Conservation (phyloP, 345 rosid genomes). For the Viola odorata region DNA sequence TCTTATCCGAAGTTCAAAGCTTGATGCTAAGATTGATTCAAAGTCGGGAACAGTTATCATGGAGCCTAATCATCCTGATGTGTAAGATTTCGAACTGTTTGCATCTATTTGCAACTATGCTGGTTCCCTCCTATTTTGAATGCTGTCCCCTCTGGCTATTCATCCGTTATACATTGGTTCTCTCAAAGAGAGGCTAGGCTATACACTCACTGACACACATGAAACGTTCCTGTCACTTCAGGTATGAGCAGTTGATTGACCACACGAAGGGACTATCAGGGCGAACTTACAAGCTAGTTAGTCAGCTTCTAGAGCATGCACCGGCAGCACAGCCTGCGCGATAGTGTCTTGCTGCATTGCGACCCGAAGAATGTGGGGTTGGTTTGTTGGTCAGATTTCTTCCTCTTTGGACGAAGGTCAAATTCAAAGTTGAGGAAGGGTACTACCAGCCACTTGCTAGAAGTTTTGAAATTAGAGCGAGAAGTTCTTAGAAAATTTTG, state of each 20-base stretch:
- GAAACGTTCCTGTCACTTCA: slow-evolving; percentile 13
- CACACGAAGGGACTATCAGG: slow-evolving; percentile 84
- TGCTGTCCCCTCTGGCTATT: too few relatives aligned
- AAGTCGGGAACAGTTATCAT: slow-evolving; percentile 71
- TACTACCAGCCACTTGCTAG: too few relatives aligned
- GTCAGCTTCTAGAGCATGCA: slow-evolving; percentile 72
- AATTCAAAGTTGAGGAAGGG: too few relatives aligned
- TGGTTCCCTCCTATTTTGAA: neutral
- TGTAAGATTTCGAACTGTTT: slow-evolving; percentile 41
- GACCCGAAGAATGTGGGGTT: too few relatives aligned
- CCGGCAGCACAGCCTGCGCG: slow-evolving; percentile 60
- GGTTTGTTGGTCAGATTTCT: too few relatives aligned
- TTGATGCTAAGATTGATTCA: slow-evolving; percentile 93
- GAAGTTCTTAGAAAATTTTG: too few relatives aligned
- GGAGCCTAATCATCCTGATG: slow-evolving; percentile 81
- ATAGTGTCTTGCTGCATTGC: slow-evolving; percentile 14
- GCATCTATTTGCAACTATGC: neutral
- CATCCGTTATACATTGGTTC: neutral
- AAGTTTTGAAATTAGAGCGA: too few relatives aligned
- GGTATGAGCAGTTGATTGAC: slow-evolving; percentile 92
- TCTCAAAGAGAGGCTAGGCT: too few relatives aligned
- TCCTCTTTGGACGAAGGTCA: too few relatives aligned
- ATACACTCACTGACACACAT: neutral
- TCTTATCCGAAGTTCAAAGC: slow-evolving; percentile 93
- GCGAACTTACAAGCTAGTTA: slow-evolving; percentile 80